Evolutionary conservation across 148 eudicot genomes (phyloP).

Genomic region (Rhododendron molle): DNA sequence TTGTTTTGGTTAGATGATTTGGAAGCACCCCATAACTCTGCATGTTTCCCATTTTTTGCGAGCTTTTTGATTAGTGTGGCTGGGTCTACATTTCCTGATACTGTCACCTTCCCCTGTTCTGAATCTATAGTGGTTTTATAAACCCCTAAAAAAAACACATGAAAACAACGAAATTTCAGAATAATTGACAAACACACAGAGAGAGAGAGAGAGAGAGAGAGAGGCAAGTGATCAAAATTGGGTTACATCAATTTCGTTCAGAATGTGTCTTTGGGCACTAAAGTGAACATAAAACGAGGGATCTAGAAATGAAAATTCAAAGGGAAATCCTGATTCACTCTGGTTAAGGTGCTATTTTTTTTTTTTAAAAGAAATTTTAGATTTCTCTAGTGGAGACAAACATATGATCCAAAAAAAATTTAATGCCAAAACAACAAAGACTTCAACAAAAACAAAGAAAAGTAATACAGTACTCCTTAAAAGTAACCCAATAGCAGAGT

Average conservation of each 20-base stretch:
- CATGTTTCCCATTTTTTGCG: constrained; percentile 43
- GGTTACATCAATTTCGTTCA: background rate
- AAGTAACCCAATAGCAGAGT: too few species aligned
- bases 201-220: background rate
- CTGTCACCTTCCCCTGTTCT: constrained; percentile 53
- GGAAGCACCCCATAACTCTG: constrained; percentile 47
- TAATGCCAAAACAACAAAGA: background rate
- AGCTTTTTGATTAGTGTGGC: constrained; percentile 52
- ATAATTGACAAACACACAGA: background rate
- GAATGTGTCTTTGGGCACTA: background rate
- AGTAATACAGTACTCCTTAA: too few species aligned
- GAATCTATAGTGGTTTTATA: constrained; percentile 37
- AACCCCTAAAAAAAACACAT: constrained; percentile 27
- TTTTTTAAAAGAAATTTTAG: background rate
- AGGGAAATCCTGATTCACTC: background rate
- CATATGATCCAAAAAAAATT: background rate
- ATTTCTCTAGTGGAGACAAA: background rate
- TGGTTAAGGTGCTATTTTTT: background rate
- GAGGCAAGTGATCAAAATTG: background rate
- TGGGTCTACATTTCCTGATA: constrained; percentile 45
- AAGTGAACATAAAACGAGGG: background rate
- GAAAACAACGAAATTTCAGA: background rate
- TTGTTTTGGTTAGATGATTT: constrained; percentile 11
- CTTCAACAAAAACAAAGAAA: too few species aligned
- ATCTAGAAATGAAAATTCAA: background rate